phyloP scores from a whole-genome alignment of 2,329 filamentous ascomycete genomes.

The Aspergillus sclerotialis region DNA sequence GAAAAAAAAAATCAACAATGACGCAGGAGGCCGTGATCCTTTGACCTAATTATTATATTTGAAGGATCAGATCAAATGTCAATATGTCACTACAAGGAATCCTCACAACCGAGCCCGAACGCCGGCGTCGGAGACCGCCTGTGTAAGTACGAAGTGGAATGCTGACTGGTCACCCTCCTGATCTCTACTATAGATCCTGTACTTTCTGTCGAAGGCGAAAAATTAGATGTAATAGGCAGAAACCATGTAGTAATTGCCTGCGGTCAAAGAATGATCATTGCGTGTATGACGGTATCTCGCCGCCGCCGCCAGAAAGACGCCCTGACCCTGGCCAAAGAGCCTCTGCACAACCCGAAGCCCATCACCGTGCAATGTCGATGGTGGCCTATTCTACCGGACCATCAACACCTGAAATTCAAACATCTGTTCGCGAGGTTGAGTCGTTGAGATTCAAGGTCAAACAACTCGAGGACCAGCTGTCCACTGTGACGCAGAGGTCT shows the following conservation, averaged over 20 bases:
- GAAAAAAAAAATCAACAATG: too few relatives aligned
- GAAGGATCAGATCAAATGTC: too few relatives aligned
- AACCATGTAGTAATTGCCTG: slow-evolving; percentile 55
- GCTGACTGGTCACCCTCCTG: too few relatives aligned
- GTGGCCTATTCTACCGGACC: slow-evolving; percentile 8
- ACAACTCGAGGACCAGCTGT: slow-evolving; percentile 41
- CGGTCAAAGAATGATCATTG: slow-evolving; percentile 27
- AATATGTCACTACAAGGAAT: too few relatives aligned
- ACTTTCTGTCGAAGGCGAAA: slow-evolving; percentile 54
- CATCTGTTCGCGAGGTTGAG: slow-evolving; percentile 27
- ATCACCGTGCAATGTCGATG: slow-evolving; percentile 5
- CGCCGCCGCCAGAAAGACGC: slow-evolving; percentile 4
- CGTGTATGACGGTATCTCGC: slow-evolving; percentile 8
- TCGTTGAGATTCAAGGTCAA: slow-evolving; percentile 34
- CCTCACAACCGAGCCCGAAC: too few relatives aligned
- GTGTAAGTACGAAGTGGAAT: too few relatives aligned
- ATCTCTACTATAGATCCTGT: too few relatives aligned
- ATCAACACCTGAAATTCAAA: slow-evolving; percentile 16
- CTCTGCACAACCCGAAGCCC: slow-evolving; percentile 6
- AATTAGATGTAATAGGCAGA: slow-evolving; percentile 54
- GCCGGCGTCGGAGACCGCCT: too few relatives aligned
- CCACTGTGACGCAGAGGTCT: slow-evolving; percentile 15
- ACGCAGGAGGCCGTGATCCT: too few relatives aligned
- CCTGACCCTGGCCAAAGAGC: slow-evolving; percentile 4
- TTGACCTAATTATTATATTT: too few relatives aligned